Evolutionary conservation across 768 basidiomycete genomes (phyloP).

Genomic region (Mrakia gelida): DNA sequence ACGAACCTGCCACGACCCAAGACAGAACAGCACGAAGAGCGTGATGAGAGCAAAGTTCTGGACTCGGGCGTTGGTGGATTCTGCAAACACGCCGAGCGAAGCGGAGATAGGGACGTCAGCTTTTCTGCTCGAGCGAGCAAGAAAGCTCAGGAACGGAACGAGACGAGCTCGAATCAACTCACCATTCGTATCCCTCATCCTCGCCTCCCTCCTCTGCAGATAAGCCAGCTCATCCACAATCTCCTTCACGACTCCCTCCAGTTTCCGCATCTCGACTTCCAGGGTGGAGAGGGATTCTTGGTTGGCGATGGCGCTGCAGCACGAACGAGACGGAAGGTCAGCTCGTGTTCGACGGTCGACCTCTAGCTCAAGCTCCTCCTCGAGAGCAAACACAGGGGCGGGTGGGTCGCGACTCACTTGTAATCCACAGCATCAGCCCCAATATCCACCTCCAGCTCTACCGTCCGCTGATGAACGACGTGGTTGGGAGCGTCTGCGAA

Average conservation of each 20-base stretch:
- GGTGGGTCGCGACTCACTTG: slow-evolving; percentile 62
- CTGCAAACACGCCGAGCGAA: slow-evolving; percentile 47
- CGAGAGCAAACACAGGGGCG: neutral
- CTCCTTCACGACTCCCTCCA: slow-evolving; percentile 92
- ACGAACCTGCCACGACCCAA: slow-evolving; percentile 77
- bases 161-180: slow-evolving; percentile 17
- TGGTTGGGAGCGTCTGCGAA: slow-evolving; percentile 51
- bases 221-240: slow-evolving; percentile 90
- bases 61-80: slow-evolving; percentile 85
- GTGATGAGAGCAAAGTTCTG: slow-evolving; percentile 91
- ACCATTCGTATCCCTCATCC: slow-evolving; percentile 86
- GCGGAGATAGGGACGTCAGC: neutral
- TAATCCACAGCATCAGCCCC: slow-evolving; percentile 98
- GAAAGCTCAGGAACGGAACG: neutral
- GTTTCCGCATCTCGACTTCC: slow-evolving; percentile 96
- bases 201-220: slow-evolving; percentile 81
- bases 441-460: slow-evolving; percentile 95
- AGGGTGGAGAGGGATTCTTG: slow-evolving; percentile 92
- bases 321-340: neutral
- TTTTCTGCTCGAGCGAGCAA: neutral
- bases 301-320: slow-evolving; percentile 85
- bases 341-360: no score
- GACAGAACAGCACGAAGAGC: slow-evolving; percentile 64
- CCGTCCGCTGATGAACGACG: slow-evolving; percentile 57
- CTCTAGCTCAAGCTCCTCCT: neutral